Percentiles rank a stretch among this genome's conserved stretches.
phyloP scores from a whole-genome alignment of 768 basidiomycete species.

The Hebeloma cylindrosporum region DNA sequence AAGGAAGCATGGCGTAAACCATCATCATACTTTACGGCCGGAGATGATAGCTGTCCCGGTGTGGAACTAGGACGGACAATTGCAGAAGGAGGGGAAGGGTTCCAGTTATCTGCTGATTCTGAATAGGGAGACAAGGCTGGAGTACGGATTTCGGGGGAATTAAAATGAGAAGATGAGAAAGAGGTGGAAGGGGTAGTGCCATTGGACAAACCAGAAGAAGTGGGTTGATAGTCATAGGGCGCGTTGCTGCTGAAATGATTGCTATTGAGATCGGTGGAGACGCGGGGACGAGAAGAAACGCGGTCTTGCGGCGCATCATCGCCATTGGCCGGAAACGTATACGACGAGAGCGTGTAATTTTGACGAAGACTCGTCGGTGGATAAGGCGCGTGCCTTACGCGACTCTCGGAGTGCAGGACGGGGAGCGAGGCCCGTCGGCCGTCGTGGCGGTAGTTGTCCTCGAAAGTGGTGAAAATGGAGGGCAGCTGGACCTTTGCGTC shows the following conservation, averaged over 20 bases:
- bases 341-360: slow-evolving; percentile 48
- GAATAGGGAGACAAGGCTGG: slow-evolving; percentile 44
- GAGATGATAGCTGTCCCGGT: slow-evolving; percentile 54
- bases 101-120: slow-evolving; percentile 59
- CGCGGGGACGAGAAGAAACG: slow-evolving; percentile 42
- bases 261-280: slow-evolving; percentile 47
- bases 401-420: slow-evolving; percentile 52
- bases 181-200: slow-evolving; percentile 52
- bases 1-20: slow-evolving; percentile 67
- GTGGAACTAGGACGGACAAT: slow-evolving; percentile 72
- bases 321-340: slow-evolving; percentile 56
- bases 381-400: slow-evolving; percentile 58
- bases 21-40: slow-evolving; percentile 70
- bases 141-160: slow-evolving; percentile 46
- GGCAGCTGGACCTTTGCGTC: slow-evolving; percentile 66
- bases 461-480: slow-evolving; percentile 70
- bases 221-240: slow-evolving; percentile 49
- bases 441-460: slow-evolving; percentile 58
- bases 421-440: slow-evolving; percentile 66
- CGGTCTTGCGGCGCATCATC: slow-evolving; percentile 40
- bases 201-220: slow-evolving; percentile 50
- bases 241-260: slow-evolving; percentile 36
- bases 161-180: slow-evolving; percentile 47
- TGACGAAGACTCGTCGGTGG: slow-evolving; percentile 49
- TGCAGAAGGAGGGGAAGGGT: slow-evolving; percentile 47